Evolutionary conservation across 441 rosid species (phyloP).

Genomic region (Biscutella auriculata): DNA sequence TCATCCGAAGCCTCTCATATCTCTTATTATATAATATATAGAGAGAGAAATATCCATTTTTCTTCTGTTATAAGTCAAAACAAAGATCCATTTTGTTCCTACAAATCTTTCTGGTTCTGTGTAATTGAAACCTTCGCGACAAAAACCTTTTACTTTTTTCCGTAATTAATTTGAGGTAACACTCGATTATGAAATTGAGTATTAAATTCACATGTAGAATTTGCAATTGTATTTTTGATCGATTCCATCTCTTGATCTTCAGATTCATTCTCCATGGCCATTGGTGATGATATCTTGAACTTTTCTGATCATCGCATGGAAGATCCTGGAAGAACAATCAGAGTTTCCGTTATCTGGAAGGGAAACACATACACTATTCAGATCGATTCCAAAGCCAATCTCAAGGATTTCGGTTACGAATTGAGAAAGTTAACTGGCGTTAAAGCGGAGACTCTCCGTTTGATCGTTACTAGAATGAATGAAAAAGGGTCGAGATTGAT

Average conservation of each 20-base stretch:
- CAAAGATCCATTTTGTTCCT: too few species aligned
- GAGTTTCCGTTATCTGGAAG: constrained; percentile 57
- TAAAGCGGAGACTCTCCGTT: constrained; percentile 61
- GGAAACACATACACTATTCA: constrained; percentile 48
- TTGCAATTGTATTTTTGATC: background rate
- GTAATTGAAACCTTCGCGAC: too few species aligned
- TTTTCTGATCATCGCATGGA: constrained; percentile 29
- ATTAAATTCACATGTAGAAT: background rate
- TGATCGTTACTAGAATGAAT: constrained; percentile 50
- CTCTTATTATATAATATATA: too few species aligned
- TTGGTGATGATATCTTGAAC: constrained; percentile 3
- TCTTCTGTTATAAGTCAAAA: too few species aligned
- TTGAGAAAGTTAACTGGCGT: constrained; percentile 59
- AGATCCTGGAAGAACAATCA: constrained; percentile 24
- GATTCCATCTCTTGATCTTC: background rate
- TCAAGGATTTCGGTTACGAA: constrained; percentile 63
- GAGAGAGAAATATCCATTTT: too few species aligned
- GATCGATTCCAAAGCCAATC: constrained; percentile 38
- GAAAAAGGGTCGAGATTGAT: constrained; percentile 59
- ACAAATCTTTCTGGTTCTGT: too few species aligned
- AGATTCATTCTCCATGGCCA: constrained; percentile 6
- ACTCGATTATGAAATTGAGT: too few species aligned
- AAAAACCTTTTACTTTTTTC: too few species aligned
- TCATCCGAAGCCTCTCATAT: too few species aligned
- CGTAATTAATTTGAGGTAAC: too few species aligned